Evolutionary conservation across 2,329 filamentous ascomycete genomes (phyloP), one percentile per base, ranked within the genome.

Genomic region (Aureobasidium pullulans): DNA sequence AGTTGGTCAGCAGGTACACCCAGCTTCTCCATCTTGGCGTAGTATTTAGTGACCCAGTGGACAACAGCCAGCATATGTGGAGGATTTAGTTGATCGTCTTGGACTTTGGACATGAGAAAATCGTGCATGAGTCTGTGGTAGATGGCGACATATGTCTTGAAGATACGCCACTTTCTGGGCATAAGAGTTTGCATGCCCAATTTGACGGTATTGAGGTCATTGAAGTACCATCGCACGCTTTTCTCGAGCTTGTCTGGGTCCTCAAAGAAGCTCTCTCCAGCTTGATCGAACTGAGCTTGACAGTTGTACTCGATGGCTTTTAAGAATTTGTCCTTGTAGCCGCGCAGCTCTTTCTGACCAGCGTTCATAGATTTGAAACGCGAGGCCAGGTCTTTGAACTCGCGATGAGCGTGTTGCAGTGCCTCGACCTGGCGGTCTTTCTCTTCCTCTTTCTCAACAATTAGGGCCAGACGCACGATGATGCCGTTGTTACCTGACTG

Each of bases 71-170:
- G 83, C 66, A 94, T 88, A 70, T 96, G 90, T 23, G 88, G 87
- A 0, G 92, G 92, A 48, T 85, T 90, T n/a, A 90, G 82, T 54
- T 91, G 85, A 1, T 88, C 83, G 68, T 96, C 89, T 66, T 96
- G 88, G 61, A 97, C 86, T 70, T 91, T 84, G 29, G 79, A 84
- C 57, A 95, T 77, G 9, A 99, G 81, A 72, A 94, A 96, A 72
- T 96, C 90, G 76, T 96, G 94, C 93, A 99, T 97, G 66, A 93
- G 82, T 64, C 84, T 81, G 76, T 99, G 94, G 71, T 99, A 99
- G 62, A 96, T 92, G 67, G 88, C 83, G 61, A 86, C 87, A 72
- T 96, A 99, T 1, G 89, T 94, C 71, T 88, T 86, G 76, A 92
- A 88, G 49, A 99, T 96, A 70, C 88, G 92, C 94, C 94, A 99